Conservation (phyloP, 495 filamentous ascomycete species). For the Aspergillus funiculosus region DNA sequence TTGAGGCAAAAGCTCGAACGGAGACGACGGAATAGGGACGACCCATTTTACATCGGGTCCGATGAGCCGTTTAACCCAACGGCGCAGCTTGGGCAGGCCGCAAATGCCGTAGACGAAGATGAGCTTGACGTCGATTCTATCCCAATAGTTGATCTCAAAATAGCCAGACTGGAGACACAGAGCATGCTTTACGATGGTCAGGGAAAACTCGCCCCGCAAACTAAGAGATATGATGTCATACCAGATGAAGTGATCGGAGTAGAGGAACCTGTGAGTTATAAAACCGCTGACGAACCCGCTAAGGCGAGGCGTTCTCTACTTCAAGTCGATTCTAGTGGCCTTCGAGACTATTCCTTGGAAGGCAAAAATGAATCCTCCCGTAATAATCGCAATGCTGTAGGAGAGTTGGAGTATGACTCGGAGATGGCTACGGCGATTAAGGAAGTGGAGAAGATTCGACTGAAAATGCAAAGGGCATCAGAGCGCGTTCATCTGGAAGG, state of each 20-base stretch:
- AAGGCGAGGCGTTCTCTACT: slow-evolving; percentile 55
- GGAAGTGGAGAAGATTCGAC: slow-evolving; percentile 74
- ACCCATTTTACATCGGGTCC: slow-evolving; percentile 85
- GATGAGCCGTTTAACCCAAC: slow-evolving; percentile 45
- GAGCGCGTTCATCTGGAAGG: slow-evolving; percentile 73
- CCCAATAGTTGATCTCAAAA: slow-evolving; percentile 84
- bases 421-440: slow-evolving; percentile 82
- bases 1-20: slow-evolving; percentile 62
- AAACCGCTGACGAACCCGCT: slow-evolving; percentile 26
- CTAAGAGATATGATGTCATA: slow-evolving; percentile 53
- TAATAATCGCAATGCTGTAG: neutral
- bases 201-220: slow-evolving; percentile 24
- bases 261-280: slow-evolving; percentile 29
- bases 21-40: slow-evolving; percentile 74
- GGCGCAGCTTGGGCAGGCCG: slow-evolving; percentile 66
- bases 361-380: slow-evolving; percentile 15
- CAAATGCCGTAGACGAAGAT: slow-evolving; percentile 60
- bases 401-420: slow-evolving; percentile 57
- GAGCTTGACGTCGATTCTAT: slow-evolving; percentile 88
- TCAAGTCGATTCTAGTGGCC: slow-evolving; percentile 76
- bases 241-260: slow-evolving; percentile 50
- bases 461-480: slow-evolving; percentile 88
- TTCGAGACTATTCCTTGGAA: slow-evolving; percentile 58
- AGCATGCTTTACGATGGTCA: slow-evolving; percentile 13
- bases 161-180: slow-evolving; percentile 44